A percentile compares a stretch with the other conserved stretches of the same genome.
Evolutionary conservation across 2,329 filamentous ascomycete genomes (phyloP).

Genomic region (Xenoacremonium recifei): DNA sequence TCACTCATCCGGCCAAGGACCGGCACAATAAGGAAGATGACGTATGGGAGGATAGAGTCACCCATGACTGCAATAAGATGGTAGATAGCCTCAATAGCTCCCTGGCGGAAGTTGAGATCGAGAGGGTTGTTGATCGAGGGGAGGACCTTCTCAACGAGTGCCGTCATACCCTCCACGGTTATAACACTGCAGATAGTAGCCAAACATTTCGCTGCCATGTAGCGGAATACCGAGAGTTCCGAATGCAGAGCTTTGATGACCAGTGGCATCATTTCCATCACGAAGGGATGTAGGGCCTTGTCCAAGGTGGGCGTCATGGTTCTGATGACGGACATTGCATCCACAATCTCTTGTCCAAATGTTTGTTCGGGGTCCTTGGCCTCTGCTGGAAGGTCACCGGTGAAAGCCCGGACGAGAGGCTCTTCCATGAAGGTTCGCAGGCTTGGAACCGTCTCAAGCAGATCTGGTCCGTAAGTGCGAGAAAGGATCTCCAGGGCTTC

Average conservation of each 20-base stretch:
- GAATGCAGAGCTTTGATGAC: conserved; percentile 87
- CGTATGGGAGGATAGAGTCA: conserved; percentile 90
- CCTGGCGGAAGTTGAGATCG: conserved; percentile 86
- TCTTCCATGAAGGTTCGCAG: conserved; percentile 77
- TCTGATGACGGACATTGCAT: conserved; percentile 88
- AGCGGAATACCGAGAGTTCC: conserved; percentile 86
- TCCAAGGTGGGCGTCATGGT: conserved; percentile 92
- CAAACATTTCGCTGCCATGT: conserved; percentile 95
- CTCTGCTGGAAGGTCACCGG: conserved; percentile 66
- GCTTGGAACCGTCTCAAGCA: conserved; percentile 84
- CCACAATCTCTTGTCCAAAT: conserved; percentile 88
- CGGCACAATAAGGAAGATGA: conserved; percentile 97
- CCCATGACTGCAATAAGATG: conserved; percentile 99
- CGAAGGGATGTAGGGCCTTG: conserved; percentile 70
- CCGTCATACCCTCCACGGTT: conserved; percentile 91
- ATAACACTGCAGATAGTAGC: conserved; percentile 98
- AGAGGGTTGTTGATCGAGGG: conserved; percentile 89
- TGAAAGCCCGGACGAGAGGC: conserved; percentile 74
- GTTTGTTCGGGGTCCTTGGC: conserved; percentile 71
- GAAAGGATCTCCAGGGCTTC: conserved; percentile 89
- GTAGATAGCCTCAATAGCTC: conserved; percentile 92
- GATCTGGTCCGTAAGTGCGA: conserved; percentile 69
- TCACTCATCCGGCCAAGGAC: conserved; percentile 98
- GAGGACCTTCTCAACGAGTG: conserved; percentile 87
- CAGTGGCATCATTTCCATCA: conserved; percentile 79